phyloP scores from a whole-genome alignment of 1,284 basidiomycete genomes.

The Phellopilus nigrolimitatus region DNA sequence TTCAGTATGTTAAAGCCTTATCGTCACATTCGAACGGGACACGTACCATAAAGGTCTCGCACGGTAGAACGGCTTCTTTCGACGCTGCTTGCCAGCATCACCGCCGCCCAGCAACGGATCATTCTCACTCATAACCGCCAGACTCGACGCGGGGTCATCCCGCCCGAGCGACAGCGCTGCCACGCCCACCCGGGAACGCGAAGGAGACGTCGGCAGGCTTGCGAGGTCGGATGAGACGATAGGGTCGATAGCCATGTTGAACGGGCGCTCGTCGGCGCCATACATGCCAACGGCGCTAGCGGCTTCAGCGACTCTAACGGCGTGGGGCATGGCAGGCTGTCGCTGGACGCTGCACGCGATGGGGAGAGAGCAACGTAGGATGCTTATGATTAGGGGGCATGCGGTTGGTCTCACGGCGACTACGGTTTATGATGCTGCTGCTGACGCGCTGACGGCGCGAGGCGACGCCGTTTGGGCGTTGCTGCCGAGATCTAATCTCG shows the following conservation, averaged over 20 bases:
- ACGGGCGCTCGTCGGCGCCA: neutral
- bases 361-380: neutral
- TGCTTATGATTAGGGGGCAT: neutral
- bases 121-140: conserved; percentile 23
- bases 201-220: conserved; percentile 15
- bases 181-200: conserved; percentile 8
- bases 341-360: too few relatives aligned
- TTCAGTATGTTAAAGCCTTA: conserved; percentile 19
- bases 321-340: conserved; percentile 8
- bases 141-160: neutral
- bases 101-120: conserved; percentile 30
- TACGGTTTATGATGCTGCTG: neutral
- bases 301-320: neutral
- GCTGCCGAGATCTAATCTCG: conserved; percentile 1
- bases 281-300: neutral
- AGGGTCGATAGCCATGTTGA: conserved; percentile 14
- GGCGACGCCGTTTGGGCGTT: conserved; percentile 2
- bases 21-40: conserved; percentile 1
- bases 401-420: neutral
- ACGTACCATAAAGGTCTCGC: conserved; percentile 57
- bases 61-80: conserved; percentile 62
- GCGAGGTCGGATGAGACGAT: conserved; percentile 12
- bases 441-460: conserved; percentile 1
- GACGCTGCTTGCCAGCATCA: conserved; percentile 8
- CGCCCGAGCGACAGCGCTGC: neutral